A percentile compares a stretch with the other conserved stretches of the same genome.
phyloP scores from a whole-genome alignment of 2,329 filamentous ascomycete species.

The Aspergillus pseudotamarii region DNA sequence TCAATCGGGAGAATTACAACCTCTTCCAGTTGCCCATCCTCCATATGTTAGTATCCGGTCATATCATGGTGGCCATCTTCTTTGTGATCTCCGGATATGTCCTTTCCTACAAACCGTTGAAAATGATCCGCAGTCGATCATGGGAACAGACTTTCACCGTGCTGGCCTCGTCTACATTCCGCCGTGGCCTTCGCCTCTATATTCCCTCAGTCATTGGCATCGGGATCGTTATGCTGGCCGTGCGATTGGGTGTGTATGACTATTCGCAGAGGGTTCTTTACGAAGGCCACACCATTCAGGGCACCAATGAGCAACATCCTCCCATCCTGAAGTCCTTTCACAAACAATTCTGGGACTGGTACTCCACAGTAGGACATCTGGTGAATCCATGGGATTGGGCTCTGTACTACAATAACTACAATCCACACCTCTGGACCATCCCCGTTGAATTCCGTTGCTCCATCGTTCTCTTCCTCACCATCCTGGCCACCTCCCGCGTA shows the following conservation, averaged over 20 bases:
- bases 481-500: slow-evolving; percentile 44
- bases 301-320: slow-evolving; percentile 49
- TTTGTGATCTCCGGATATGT: slow-evolving; percentile 54
- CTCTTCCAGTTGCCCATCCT: slow-evolving; percentile 46
- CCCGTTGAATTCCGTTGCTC: slow-evolving; percentile 50
- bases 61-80: slow-evolving; percentile 53
- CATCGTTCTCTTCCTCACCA: slow-evolving; percentile 46
- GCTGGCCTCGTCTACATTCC: slow-evolving; percentile 48
- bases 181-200: slow-evolving; percentile 47
- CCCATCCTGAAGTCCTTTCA: slow-evolving; percentile 34
- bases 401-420: slow-evolving; percentile 48
- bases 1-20: slow-evolving; percentile 43
- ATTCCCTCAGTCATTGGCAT: slow-evolving; percentile 45
- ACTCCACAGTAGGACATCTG: slow-evolving; percentile 36
- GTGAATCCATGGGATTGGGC: slow-evolving; percentile 43
- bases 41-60: slow-evolving; percentile 47
- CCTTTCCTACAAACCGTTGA: slow-evolving; percentile 47
- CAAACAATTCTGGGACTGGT: slow-evolving; percentile 42
- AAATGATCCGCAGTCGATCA: slow-evolving; percentile 39
- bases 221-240: slow-evolving; percentile 44
- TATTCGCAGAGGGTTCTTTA: slow-evolving; percentile 40
- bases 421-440: slow-evolving; percentile 52
- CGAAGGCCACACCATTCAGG: slow-evolving; percentile 41
- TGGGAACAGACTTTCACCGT: slow-evolving; percentile 44
- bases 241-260: slow-evolving; percentile 46